Percentiles rank a stretch among this genome's conserved stretches.
phyloP scores from a whole-genome alignment of 768 basidiomycete species.

The Suillus subluteus region DNA sequence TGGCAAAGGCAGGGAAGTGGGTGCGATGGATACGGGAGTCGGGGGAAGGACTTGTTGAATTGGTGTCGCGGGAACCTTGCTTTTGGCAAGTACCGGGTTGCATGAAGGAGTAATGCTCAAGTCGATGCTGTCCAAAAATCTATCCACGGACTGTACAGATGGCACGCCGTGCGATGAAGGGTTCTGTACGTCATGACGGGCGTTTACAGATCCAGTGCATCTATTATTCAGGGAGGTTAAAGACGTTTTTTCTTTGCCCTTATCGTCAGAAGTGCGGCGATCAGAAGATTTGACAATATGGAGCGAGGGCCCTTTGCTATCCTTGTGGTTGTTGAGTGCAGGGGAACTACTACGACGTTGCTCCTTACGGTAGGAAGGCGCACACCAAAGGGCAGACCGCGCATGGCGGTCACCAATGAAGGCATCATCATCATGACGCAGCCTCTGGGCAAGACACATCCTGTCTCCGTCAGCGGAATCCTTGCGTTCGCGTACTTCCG shows the following conservation, averaged over 20 bases:
- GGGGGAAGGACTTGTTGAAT: slow-evolving; percentile 17
- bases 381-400: neutral
- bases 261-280: neutral
- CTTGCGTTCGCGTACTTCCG: slow-evolving; percentile 1
- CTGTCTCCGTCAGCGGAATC: slow-evolving; percentile 1
- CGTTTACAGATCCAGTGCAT: neutral
- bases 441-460: slow-evolving; percentile 8
- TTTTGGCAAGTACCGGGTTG: neutral
- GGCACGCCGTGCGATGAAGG: neutral
- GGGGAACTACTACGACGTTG: neutral
- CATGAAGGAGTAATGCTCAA: slow-evolving; percentile 15
- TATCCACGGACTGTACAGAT: slow-evolving; percentile 20
- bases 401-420: neutral
- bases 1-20: slow-evolving; percentile 19
- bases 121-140: slow-evolving; percentile 29
- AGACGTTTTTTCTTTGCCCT: neutral
- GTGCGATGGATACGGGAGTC: slow-evolving; percentile 13
- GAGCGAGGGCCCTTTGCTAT: neutral
- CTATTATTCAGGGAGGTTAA: neutral
- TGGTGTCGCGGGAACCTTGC: slow-evolving; percentile 15
- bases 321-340: neutral
- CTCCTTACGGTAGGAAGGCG: slow-evolving; percentile 7
- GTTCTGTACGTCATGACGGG: neutral
- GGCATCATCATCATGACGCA: slow-evolving; percentile 4
- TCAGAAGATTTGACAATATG: neutral